Base-by-base conservation (phyloP, 225 moss, liverwort and hornwort species). In the Physcomitrium patens region DNA sequence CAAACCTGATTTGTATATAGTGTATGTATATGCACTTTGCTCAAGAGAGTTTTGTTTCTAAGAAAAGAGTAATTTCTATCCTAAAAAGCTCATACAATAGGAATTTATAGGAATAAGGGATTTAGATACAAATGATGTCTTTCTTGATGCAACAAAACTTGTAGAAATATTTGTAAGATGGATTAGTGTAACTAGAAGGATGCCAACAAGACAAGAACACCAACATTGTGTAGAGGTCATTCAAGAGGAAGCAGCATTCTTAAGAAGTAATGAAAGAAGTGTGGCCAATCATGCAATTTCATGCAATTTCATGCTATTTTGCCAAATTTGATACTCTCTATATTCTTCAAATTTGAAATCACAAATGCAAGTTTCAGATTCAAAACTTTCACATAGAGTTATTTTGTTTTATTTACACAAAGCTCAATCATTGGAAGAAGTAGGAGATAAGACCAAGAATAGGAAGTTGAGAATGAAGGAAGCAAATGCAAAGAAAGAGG, bases 301-400 rank as follows among this genome's bases (percentile, higher is more conserved):
- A 73, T 61, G 91, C 95, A 93, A 96, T 96, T 77, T 96, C 93
- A n/a, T n/a, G n/a, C n/a, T n/a, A n/a, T n/a, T n/a, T n/a, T n/a
- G 10, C 95, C 95, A 61, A 93, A 96, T 71, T 91, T 96, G 48
- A 96, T 87, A 31, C 93, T 91, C 15, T 93, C 95, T 62, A 93
- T 72, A 12, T 90, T 78, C 72, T 91, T 93, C 41, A n/a, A n/a
- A n/a, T n/a, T n/a, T n/a, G n/a, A n/a, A n/a, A n/a, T n/a, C n/a
- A n/a, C n/a, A n/a, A n/a, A n/a, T n/a, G n/a, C n/a, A n/a, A n/a
- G n/a, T n/a, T n/a, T n/a, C n/a, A n/a, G n/a, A n/a, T n/a, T n/a
- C n/a, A n/a, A n/a, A n/a, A n/a, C n/a, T n/a, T n/a, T n/a, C n/a
- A n/a, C n/a, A n/a, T n/a, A n/a, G n/a, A n/a, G n/a, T n/a, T n/a